These are phyloP conservation scores for Furcasterigmium sp. DNA, from an alignment of 2,329 filamentous ascomycete species.

Conservation along the genomic window DNA sequence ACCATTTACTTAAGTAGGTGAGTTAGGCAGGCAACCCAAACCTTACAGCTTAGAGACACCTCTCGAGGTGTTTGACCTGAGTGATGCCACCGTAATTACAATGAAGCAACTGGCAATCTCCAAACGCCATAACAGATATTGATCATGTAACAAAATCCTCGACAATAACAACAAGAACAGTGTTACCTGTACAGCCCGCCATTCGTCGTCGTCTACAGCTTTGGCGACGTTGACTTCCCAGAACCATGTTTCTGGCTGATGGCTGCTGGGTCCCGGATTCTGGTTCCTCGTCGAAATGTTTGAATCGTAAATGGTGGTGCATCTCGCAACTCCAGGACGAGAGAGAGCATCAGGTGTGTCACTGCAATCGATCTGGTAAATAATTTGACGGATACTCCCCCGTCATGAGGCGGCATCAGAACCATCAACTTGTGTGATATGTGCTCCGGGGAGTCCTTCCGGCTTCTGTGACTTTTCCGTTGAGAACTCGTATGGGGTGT, in stretches of 20 bases:
- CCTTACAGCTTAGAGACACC: too few species aligned
- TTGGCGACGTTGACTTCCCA: neutral
- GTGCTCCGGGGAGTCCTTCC: neutral
- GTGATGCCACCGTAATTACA: too few species aligned
- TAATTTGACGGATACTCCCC: neutral
- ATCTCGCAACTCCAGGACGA: neutral
- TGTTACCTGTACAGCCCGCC: neutral
- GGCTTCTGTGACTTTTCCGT: neutral
- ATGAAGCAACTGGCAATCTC: too few species aligned
- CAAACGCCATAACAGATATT: too few species aligned
- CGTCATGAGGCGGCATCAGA: neutral
- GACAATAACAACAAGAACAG: neutral
- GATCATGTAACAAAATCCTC: neutral
- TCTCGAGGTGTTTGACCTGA: too few species aligned
- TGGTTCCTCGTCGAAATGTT: neutral
- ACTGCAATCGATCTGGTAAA: neutral
- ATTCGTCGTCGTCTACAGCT: neutral
- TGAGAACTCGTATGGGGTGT: neutral
- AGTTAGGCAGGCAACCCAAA: too few species aligned
- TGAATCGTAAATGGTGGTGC: neutral
- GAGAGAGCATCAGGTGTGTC: neutral
- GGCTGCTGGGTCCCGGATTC: neutral
- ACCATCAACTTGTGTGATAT: neutral
- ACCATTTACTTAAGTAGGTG: too few species aligned
- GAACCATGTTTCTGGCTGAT: neutral